These are phyloP conservation scores for Trichoderma oligosporum DNA, from an alignment of 2,329 filamentous ascomycete genomes.

Conservation along the genomic window DNA sequence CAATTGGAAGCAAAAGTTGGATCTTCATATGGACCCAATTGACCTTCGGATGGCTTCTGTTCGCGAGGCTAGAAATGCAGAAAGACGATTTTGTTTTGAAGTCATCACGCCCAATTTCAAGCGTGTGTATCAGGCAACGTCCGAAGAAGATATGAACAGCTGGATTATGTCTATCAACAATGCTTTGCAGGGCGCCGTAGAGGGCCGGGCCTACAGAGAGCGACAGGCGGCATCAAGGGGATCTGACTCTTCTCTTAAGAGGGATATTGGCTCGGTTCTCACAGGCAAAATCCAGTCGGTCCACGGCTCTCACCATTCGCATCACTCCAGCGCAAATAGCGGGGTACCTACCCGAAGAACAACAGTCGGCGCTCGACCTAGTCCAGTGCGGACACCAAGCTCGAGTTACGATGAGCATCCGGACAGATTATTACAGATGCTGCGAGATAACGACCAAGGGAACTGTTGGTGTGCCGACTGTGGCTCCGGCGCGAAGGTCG, in stretches of 20 bases:
- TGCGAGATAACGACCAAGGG: conserved; percentile 85
- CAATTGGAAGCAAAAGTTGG: conserved; percentile 97
- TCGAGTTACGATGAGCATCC: conserved; percentile 76
- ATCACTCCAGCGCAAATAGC: conserved; percentile 42
- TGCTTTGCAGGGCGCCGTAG: conserved; percentile 90
- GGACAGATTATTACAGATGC: conserved; percentile 77
- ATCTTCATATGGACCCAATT: conserved; percentile 96
- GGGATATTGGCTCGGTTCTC: conserved; percentile 88
- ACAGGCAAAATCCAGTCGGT: conserved; percentile 85
- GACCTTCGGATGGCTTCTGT: conserved; percentile 96
- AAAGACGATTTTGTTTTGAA: conserved; percentile 95
- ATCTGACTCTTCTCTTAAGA: conserved; percentile 58
- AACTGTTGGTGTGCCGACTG: conserved; percentile 96
- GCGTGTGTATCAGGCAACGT: conserved; percentile 94
- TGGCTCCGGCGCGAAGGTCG: conserved; percentile 83
- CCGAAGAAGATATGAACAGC: conserved; percentile 94
- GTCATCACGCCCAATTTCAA: conserved; percentile 96
- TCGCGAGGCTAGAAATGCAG: conserved; percentile 88
- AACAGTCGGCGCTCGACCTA: conserved; percentile 85
- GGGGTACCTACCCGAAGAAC: conserved; percentile 74
- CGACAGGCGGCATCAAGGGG: conserved; percentile 41
- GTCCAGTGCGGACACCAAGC: conserved; percentile 63
- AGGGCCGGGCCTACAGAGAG: conserved; percentile 64
- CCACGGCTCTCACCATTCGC: conserved; percentile 50
- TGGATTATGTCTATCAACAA: conserved; percentile 98